phyloP scores from a whole-genome alignment of 225 moss, liverwort and hornwort genomes.

The Polytrichum formosum region DNA sequence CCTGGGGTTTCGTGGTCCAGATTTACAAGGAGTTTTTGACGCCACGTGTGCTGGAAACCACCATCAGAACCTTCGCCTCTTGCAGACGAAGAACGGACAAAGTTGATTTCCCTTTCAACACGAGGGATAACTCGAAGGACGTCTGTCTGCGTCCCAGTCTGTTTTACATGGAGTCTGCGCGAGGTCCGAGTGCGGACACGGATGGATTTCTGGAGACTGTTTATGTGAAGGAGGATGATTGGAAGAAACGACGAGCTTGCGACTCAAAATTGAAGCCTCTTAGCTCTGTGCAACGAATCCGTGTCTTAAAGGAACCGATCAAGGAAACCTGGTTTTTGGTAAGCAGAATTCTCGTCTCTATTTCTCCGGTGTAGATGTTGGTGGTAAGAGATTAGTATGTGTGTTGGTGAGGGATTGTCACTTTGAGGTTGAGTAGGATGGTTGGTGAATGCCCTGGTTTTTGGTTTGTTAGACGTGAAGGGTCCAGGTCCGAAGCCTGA shows the following conservation, averaged over 20 bases:
- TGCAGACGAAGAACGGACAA: not conserved
- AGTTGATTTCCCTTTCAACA: conserved; percentile 35
- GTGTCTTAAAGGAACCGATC: conserved; percentile 21
- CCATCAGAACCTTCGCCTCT: conserved; percentile 26
- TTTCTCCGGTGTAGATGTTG: no score
- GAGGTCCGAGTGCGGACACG: not conserved
- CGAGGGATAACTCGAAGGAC: conserved; percentile 16
- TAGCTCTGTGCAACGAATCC: conserved; percentile 6
- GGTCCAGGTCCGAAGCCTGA: no score
- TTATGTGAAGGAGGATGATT: conserved; percentile 16
- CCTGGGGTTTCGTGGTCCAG: conserved; percentile 47
- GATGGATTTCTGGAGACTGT: conserved; percentile 24
- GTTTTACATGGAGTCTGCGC: conserved; percentile 27
- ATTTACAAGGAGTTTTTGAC: conserved; percentile 23
- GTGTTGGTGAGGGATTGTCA: no score
- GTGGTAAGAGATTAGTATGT: no score
- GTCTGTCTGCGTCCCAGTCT: conserved; percentile 14
- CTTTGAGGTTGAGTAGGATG: no score
- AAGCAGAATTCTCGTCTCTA: no score
- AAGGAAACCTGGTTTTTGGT: conserved; percentile 38
- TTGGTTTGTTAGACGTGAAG: no score
- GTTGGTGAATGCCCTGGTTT: no score
- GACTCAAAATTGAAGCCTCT: conserved; percentile 2
- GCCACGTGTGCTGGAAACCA: conserved; percentile 31
- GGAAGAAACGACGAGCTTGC: conserved; percentile 8